phyloP scores from a whole-genome alignment of 331 rosid genomes.

The Rhamnella rubrinervis region DNA sequence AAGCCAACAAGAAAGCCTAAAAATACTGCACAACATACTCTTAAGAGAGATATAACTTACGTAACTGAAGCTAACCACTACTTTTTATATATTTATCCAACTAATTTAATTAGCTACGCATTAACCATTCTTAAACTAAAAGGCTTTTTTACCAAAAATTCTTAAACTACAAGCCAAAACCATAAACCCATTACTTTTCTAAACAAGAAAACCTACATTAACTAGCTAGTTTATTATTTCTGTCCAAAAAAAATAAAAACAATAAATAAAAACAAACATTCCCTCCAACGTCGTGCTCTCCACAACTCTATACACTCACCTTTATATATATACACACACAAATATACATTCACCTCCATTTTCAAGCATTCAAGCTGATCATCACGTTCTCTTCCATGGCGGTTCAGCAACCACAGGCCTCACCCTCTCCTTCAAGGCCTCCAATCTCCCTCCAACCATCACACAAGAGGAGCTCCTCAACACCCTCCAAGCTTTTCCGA shows the following conservation, averaged over 20 bases:
- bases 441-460: conserved; percentile 66
- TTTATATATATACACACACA: conserved; percentile 9
- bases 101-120: conserved; percentile 8
- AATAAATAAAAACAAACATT: not conserved
- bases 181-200: too few species aligned
- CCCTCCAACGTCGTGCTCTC: conserved; percentile 49
- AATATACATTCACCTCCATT: too few species aligned
- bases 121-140: too few species aligned
- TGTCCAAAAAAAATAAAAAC: not conserved
- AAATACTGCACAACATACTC: not conserved
- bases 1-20: conserved; percentile 17
- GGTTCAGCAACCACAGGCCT: not conserved
- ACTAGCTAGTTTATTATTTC: too few species aligned
- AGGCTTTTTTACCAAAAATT: too few species aligned
- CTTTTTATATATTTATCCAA: conserved; percentile 6
- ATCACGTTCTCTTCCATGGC: conserved; percentile 17
- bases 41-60: not conserved
- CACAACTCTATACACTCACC: conserved; percentile 27
- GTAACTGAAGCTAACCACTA: not conserved
- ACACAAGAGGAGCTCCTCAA: conserved; percentile 36
- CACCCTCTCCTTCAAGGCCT: not conserved
- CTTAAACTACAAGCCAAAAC: too few species aligned
- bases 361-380: not conserved
- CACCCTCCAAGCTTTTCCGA: conserved; percentile 34
- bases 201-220: too few species aligned